phyloP scores from a whole-genome alignment of 176 grass and related monocot species.

The Rhynchospora breviuscula region DNA sequence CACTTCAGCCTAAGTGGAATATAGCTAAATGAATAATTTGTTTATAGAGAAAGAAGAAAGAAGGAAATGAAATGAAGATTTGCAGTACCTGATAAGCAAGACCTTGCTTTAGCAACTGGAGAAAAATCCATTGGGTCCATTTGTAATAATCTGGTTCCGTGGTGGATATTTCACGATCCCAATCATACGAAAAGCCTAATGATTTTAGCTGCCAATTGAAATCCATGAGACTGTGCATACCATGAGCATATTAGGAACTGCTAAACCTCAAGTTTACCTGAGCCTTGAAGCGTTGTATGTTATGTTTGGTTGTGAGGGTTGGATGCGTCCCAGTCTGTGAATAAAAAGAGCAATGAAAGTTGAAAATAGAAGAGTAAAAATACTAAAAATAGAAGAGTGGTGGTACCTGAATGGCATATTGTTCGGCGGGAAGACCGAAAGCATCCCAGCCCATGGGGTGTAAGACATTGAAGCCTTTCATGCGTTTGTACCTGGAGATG shows the following conservation, averaged over 20 bases:
- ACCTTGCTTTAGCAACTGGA: slow-evolving; percentile 89
- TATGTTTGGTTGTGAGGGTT: slow-evolving; percentile 66
- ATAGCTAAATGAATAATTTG: slow-evolving; percentile 28
- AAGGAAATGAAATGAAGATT: not conserved
- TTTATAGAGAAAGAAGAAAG: not conserved
- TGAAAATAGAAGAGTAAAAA: not conserved
- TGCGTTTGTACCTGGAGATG: slow-evolving; percentile 74
- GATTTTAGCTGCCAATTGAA: slow-evolving; percentile 62
- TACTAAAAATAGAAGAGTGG: not conserved
- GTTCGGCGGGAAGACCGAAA: slow-evolving; percentile 92
- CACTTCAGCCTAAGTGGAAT: slow-evolving; percentile 75
- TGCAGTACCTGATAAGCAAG: slow-evolving; percentile 83
- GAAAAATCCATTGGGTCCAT: slow-evolving; percentile 99
- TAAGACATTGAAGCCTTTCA: slow-evolving; percentile 95
- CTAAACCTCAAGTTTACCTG: slow-evolving; percentile 52
- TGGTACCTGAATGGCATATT: slow-evolving; percentile 85
- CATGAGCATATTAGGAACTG: not conserved
- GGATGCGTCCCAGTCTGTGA: slow-evolving; percentile 90
- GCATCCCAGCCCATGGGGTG: slow-evolving; percentile 99
- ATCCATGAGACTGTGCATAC: not conserved
- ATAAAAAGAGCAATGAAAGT: not conserved
- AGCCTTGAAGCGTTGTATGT: slow-evolving; percentile 62
- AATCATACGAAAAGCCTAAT: slow-evolving; percentile 96
- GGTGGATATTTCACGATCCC: slow-evolving; percentile 91
- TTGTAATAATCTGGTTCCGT: slow-evolving; percentile 94